Evolutionary conservation across 2,329 filamentous ascomycete species (phyloP).

Genomic region (Penicillium sp.): DNA sequence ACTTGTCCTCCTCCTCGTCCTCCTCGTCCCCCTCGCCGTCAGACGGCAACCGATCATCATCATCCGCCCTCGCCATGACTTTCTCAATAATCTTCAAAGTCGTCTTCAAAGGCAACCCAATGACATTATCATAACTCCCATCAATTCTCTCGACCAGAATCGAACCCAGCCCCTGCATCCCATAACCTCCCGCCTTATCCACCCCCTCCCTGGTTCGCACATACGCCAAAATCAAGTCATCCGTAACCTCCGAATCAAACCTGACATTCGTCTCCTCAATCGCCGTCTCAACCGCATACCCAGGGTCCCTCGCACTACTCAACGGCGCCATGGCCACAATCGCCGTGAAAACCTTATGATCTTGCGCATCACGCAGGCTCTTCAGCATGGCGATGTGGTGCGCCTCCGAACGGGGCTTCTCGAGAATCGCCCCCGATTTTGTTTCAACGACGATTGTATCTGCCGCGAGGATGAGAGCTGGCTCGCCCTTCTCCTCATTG

Average conservation of each 20-base stretch:
- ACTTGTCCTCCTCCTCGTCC: slow-evolving; percentile 37
- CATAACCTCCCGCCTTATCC: slow-evolving; percentile 96
- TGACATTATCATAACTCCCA: slow-evolving; percentile 90
- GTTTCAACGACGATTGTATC: slow-evolving; percentile 85
- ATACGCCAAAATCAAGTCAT: slow-evolving; percentile 78
- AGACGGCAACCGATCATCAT: slow-evolving; percentile 58
- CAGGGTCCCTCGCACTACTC: slow-evolving; percentile 78
- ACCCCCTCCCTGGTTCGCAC: slow-evolving; percentile 81
- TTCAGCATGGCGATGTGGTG: slow-evolving; percentile 86
- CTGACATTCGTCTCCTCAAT: slow-evolving; percentile 92
- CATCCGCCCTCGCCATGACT: slow-evolving; percentile 76
- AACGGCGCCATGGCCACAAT: slow-evolving; percentile 83
- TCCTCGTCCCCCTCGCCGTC: slow-evolving; percentile 35
- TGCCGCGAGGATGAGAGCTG: slow-evolving; percentile 83
- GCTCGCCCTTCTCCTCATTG: slow-evolving; percentile 66
- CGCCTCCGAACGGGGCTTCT: slow-evolving; percentile 83
- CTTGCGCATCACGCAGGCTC: slow-evolving; percentile 73
- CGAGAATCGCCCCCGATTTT: slow-evolving; percentile 75
- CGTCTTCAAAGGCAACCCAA: slow-evolving; percentile 82
- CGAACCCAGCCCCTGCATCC: slow-evolving; percentile 84
- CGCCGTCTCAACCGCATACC: slow-evolving; percentile 79
- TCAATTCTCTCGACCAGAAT: slow-evolving; percentile 89
- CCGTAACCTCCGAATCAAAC: slow-evolving; percentile 75
- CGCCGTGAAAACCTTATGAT: slow-evolving; percentile 85
- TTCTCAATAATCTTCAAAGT: slow-evolving; percentile 84